Conservation (phyloP, 1,284 basidiomycete species). For the Ceratorhiza oryzae-sativae region DNA sequence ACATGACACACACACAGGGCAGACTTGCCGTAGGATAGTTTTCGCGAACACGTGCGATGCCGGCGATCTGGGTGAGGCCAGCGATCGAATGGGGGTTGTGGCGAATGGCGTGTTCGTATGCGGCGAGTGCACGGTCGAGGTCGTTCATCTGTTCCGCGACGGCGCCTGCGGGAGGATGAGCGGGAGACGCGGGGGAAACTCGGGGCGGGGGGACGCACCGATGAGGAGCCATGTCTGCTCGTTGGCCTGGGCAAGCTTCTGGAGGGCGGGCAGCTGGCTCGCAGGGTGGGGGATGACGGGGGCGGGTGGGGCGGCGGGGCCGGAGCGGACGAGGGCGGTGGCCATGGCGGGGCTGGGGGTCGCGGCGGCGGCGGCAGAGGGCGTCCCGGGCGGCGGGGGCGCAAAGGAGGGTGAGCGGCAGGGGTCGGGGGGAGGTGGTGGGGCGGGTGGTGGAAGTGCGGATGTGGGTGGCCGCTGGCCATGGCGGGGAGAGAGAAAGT, state of each 20-base stretch:
- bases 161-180: slow-evolving; percentile 61
- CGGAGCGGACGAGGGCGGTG: slow-evolving; percentile 13
- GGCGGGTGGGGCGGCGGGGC: slow-evolving; percentile 16
- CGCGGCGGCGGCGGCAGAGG: slow-evolving; percentile 12
- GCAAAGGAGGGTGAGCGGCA: slow-evolving; percentile 7
- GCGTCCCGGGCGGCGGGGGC: slow-evolving; percentile 22
- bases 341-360: slow-evolving; percentile 26
- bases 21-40: slow-evolving; percentile 78
- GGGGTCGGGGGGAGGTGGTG: slow-evolving; percentile 19
- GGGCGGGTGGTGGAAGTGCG: slow-evolving; percentile 31
- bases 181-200: neutral
- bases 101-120: slow-evolving; percentile 90
- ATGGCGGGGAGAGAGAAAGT: slow-evolving; percentile 2
- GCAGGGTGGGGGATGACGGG: slow-evolving; percentile 6
- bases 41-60: slow-evolving; percentile 87
- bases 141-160: slow-evolving; percentile 92
- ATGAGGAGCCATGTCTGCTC: slow-evolving; percentile 65
- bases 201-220: slow-evolving; percentile 48
- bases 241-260: slow-evolving; percentile 41
- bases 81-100: slow-evolving; percentile 89
- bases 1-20: slow-evolving; percentile 49
- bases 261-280: slow-evolving; percentile 37
- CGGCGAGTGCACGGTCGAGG: slow-evolving; percentile 84
- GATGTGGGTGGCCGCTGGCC: slow-evolving; percentile 36
- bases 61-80: slow-evolving; percentile 89